A percentile compares a stretch with the other conserved stretches of the same genome.
Evolutionary conservation across 768 basidiomycete species (phyloP).

Genomic region (Suillus brevipes): DNA sequence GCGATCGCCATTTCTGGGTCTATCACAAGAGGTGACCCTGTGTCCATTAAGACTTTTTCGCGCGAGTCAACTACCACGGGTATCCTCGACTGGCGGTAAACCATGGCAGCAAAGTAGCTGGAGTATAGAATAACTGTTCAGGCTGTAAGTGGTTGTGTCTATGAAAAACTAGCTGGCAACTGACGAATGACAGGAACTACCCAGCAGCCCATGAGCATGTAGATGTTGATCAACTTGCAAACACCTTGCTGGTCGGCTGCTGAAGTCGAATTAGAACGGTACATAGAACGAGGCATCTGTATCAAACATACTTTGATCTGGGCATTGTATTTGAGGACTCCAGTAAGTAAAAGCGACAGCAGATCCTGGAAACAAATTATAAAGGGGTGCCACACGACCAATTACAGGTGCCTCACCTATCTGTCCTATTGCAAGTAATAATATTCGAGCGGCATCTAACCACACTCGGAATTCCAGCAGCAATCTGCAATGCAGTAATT

Average conservation of each 20-base stretch:
- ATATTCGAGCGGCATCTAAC: constrained; percentile 53
- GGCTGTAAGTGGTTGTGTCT: constrained; percentile 1
- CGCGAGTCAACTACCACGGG: constrained; percentile 18
- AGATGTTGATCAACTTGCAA: constrained; percentile 51
- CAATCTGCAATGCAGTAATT: constrained; percentile 33
- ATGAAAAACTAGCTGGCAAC: constrained; percentile 25
- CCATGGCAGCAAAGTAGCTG: constrained; percentile 38
- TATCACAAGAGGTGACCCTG: constrained; percentile 16
- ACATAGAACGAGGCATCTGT: background rate
- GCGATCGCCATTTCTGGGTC: constrained; percentile 23
- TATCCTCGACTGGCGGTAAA: constrained; percentile 36
- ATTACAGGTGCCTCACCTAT: constrained; percentile 37
- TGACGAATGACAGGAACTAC: constrained; percentile 50
- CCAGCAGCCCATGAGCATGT: constrained; percentile 54
- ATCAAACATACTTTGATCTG: constrained; percentile 38
- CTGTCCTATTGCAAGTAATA: constrained; percentile 46
- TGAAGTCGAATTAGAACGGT: constrained; percentile 15
- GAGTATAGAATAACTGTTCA: constrained; percentile 45
- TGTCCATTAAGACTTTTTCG: background rate
- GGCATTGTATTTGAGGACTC: constrained; percentile 45
- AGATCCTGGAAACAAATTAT: constrained; percentile 32
- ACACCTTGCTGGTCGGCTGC: constrained; percentile 41
- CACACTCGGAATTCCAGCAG: constrained; percentile 49
- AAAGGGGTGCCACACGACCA: background rate
- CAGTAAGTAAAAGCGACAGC: constrained; percentile 45